Evolutionary conservation across 2,329 filamentous ascomycete genomes (phyloP), one percentile per base, ranked within the genome.

Genomic region (Peltaster fructicola): DNA sequence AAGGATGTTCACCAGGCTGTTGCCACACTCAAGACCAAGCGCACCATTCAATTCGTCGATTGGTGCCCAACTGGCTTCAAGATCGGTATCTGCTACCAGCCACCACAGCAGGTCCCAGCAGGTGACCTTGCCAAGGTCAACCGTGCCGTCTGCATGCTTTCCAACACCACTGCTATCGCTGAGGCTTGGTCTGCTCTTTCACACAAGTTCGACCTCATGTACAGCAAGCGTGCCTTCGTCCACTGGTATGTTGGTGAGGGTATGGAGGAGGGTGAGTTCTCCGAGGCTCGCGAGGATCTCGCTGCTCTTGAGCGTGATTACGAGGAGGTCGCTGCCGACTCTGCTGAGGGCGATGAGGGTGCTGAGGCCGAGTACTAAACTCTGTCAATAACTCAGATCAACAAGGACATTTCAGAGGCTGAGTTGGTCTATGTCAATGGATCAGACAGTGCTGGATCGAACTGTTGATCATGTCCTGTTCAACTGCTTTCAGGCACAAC

Each of bases 41-140:
- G 81, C 49, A 92, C 88, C 45, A 91, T 98, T 53, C 84, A 95
- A 63, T 92, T 95, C 54, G 88, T 98, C 52, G 88, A 98, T 64
- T 98, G 88, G 88, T 98, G 88, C 73, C 88, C 88, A 34, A 98
- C 88, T 58, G 88, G 88, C 43, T 98, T 98, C 77, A 98, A 98
- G 79, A 80, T 98, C 44, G 88, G 88, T 68, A 98, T 98, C 68
- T 93, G 84, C 78, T 95, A 90, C 74, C 84, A 95, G 67, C 79
- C 84, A 51, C 85, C 85, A 40, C 72, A 90, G 65, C 77, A 79
- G 60, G 85, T 95, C 30, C 88, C 82, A 50, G 91, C 93, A 61
- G 85, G 85, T 48, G 88, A 95, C 52, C 71, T 95, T 37, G 85
- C 88, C 58, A 88, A 91, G 68, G 85, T 93, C 58, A 81, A 85